Evolutionary conservation across 129 eudicot genomes (phyloP).

Genomic region (Gnaphalium uliginosum): DNA sequence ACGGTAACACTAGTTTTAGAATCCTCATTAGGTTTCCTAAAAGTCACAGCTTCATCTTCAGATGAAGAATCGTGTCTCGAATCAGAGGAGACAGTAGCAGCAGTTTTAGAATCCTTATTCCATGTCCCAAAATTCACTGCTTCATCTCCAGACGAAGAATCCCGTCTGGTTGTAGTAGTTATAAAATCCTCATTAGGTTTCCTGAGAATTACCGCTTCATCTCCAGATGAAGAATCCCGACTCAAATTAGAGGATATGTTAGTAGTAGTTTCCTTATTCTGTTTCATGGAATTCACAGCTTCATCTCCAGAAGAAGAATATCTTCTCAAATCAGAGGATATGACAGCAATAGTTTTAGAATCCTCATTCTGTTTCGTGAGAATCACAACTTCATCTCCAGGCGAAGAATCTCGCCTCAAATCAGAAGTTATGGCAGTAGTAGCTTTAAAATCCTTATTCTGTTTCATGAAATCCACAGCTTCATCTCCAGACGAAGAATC

Average conservation of each 20-base stretch:
- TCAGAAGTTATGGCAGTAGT: not conserved
- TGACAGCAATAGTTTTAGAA: not conserved
- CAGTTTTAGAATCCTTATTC: not conserved
- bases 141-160: constrained; percentile 14
- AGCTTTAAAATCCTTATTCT: not conserved
- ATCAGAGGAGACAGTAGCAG: constrained; percentile 1
- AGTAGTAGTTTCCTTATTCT: constrained; percentile 9
- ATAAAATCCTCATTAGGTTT: not conserved
- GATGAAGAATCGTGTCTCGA: constrained; percentile 5
- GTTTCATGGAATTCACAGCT: not conserved
- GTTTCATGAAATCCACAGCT: not conserved
- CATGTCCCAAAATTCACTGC: not conserved
- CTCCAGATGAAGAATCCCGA: not conserved
- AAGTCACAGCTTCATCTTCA: constrained; percentile 2
- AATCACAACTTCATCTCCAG: not conserved
- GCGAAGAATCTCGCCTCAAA: constrained; percentile 4
- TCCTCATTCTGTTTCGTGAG: too few species aligned
- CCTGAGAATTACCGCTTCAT: not conserved
- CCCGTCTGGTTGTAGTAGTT: not conserved
- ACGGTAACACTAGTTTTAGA: not conserved
- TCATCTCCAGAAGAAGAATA: constrained; percentile 13
- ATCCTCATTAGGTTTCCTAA: not conserved
- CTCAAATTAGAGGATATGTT: not conserved
- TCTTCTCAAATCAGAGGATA: not conserved
- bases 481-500: constrained; percentile 14